Evolutionary conservation across 1,284 basidiomycete genomes (phyloP).

Genomic region (Exsudoporus floridanus): DNA sequence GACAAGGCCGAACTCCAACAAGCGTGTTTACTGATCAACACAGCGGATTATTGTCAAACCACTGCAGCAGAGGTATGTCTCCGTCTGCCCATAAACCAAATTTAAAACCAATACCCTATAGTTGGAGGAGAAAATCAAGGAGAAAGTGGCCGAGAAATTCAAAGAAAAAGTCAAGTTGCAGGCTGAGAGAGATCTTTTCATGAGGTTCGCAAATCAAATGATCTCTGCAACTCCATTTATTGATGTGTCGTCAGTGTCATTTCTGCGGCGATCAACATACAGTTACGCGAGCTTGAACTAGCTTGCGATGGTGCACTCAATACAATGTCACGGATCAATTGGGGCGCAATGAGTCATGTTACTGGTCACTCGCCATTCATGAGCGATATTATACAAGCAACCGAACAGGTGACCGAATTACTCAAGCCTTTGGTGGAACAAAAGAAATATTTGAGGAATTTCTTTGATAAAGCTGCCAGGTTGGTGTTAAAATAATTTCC

Average conservation of each 20-base stretch:
- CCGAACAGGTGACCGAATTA: constrained; percentile 63
- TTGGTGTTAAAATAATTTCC: constrained; percentile 34
- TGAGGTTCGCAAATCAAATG: constrained; percentile 53
- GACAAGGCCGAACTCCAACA: constrained; percentile 76
- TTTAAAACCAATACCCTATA: constrained; percentile 34
- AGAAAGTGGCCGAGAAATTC: constrained; percentile 75
- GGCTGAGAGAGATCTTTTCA: constrained; percentile 84
- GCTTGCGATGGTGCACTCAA: constrained; percentile 76
- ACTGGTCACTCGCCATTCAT: constrained; percentile 83
- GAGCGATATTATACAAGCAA: constrained; percentile 65
- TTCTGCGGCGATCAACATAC: constrained; percentile 74
- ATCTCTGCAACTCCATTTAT: constrained; percentile 1
- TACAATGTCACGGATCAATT: constrained; percentile 73
- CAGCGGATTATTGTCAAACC: constrained; percentile 95
- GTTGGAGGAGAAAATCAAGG: constrained; percentile 90
- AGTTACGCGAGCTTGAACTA: constrained; percentile 80
- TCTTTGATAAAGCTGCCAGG: constrained; percentile 90
- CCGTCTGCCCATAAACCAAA: not conserved
- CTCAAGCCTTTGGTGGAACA: constrained; percentile 80
- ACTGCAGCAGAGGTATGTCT: constrained; percentile 78
- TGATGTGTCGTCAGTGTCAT: constrained; percentile 58
- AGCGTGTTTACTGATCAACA: constrained; percentile 88
- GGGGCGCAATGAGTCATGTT: constrained; percentile 79
- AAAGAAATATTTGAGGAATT: constrained; percentile 89
- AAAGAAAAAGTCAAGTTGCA: constrained; percentile 83